phyloP scores from a whole-genome alignment of 208 protist genomes.

The Jaenimonas drosophilae region DNA sequence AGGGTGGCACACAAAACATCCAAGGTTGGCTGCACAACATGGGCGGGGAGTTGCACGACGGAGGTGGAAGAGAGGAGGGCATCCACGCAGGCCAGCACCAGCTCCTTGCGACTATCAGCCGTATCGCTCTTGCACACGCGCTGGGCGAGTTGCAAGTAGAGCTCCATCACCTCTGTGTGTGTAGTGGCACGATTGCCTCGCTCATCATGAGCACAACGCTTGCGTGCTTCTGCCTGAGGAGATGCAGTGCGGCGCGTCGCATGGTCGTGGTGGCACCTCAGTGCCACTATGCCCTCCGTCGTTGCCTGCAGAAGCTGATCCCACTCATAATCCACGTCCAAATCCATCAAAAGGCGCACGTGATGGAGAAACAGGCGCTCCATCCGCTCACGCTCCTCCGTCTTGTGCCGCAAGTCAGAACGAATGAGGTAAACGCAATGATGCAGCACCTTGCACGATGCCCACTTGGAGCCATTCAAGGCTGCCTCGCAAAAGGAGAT shows the following conservation, averaged over 20 bases:
- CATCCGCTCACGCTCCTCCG: slow-evolving; percentile 7
- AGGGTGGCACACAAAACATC: not conserved
- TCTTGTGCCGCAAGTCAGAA: slow-evolving; percentile 8
- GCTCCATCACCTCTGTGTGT: not conserved
- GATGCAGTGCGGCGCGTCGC: not conserved
- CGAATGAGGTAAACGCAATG: slow-evolving; percentile 47
- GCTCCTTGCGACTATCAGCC: slow-evolving; percentile 9
- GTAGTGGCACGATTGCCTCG: not conserved
- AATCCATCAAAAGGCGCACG: slow-evolving; percentile 14
- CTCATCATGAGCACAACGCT: no score
- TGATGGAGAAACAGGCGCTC: slow-evolving; percentile 23
- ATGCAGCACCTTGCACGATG: slow-evolving; percentile 50
- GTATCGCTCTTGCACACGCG: slow-evolving; percentile 6
- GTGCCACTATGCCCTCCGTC: slow-evolving; percentile 49
- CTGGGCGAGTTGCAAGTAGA: not conserved
- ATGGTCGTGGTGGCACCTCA: slow-evolving; percentile 40
- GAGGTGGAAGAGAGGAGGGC: not conserved
- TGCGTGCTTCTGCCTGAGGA: not conserved
- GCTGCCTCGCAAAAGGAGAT: slow-evolving; percentile 52
- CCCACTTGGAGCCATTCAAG: slow-evolving; percentile 54
- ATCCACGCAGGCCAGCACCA: slow-evolving; percentile 13
- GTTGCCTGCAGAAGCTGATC: slow-evolving; percentile 59
- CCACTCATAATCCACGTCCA: slow-evolving; percentile 74
- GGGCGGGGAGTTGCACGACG: not conserved
- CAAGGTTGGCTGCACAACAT: not conserved